Evolutionary conservation across 78 protist species (phyloP), one percentile per base, ranked within the genome.

Genomic region (Guillardia theta): DNA sequence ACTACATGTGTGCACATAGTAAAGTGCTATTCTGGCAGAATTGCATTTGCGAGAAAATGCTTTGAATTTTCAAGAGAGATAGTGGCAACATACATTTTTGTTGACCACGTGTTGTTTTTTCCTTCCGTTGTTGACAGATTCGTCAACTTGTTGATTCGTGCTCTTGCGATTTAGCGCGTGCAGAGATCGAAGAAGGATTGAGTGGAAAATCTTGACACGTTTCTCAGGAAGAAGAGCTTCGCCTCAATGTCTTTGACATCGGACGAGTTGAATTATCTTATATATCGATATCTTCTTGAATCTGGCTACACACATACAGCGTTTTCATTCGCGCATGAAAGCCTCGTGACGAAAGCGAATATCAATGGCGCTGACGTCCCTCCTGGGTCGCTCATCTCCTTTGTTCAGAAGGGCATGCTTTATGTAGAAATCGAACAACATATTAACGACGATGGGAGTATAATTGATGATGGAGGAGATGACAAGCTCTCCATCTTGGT

Each of bases 281-380:
- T 98, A 27, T 98, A 95, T 54, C 93, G 98, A 4, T 98, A 98
- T 88, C 90, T 98, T 41, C 97, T 94, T 10, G 99, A 98, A 93
- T 95, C 98, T 3, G 98, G 99, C 6, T 98, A 98, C 93, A 62
- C 41, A 4, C 99, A 98, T 88, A 30, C 99, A 0, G 98, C 99
- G 30, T 98, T 96, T 96, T 94, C 98, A 0, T 98, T 98, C 45
- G 97, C 97, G 4, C 27, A 95, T 64, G 99, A 98, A 88, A 62
- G 96, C 39, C 80, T 80, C 41, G 78, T 97, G 0, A 50, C 92
- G 6, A 88, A 95, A 88, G 47, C 97, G n/a, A 94, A 92, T 46
- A 94, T 97, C 41, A 94, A 90, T 47, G 94, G 95, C 39, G 45
- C 94, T 0, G 96, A 94, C 19, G 97, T 98, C 19, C 98, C 99